Evolutionary conservation across 2,329 filamentous ascomycete species (phyloP), one percentile per base, ranked within the genome.

Genomic region (Ceratocystis papillata): DNA sequence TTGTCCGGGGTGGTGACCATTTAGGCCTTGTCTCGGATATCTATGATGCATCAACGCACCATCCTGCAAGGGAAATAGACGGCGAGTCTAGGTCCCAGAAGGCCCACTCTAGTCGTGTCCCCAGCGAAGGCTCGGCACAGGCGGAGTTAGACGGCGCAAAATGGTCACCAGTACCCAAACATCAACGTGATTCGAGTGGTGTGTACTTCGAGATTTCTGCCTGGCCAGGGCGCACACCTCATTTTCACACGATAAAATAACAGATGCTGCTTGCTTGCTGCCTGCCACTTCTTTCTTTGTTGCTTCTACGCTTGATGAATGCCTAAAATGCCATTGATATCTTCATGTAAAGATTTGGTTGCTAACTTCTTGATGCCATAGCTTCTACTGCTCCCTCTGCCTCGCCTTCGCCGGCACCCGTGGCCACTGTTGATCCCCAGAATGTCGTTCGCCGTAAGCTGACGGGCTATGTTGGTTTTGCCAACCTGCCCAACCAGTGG

Each of bases 401-500:
- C 55, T 64, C 67, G 63, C 64, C 62, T 59, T 66, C 70, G 69
- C 69, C 72, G 70, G 66, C 71, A 73, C 73, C 73, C 65, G 72
- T 75, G 63, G 72, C 74, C 70, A 74, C 74, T 72, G 83, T 80
- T 73, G 88, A 90, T 73, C 87, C 87, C 82, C 87, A 87, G 78
- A 97, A 99, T 82, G 96, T 99, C 76, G 93, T 99, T 73, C 90
- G 94, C 78, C 86, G 94, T 78, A 99, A 99, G 83, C 82, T 99
- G 75, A 97, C 94, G 63, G 94, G 94, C 75, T 99, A 97, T 74
- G 94, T 99, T 74, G 94, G 94, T 71, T 99, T 99, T 75, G 94
- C 94, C 77, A 99, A 99, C 77, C 80, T 99, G 75, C 94, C 94
- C 70, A 99, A 99, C 81, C 94, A 99, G 80, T 99, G 94, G 94